A percentile compares a stretch with the other conserved stretches of the same genome.
These are phyloP conservation scores for Sporobolus alterniflorus DNA, from an alignment of 202 grass and related monocot species.

Conservation along the genomic window DNA sequence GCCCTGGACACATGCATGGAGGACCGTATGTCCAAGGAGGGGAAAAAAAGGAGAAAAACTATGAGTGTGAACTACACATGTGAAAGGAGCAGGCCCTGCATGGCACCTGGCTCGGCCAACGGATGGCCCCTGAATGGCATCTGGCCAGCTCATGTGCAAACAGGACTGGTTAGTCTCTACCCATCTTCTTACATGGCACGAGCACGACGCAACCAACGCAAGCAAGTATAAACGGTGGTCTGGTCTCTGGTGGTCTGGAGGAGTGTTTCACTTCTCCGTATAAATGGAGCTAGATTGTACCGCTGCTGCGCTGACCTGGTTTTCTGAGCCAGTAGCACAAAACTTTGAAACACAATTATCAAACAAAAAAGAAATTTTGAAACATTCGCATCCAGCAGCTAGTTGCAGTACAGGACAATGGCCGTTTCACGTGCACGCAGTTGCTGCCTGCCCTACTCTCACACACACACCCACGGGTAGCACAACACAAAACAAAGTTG, in stretches of 20 bases:
- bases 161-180: neutral
- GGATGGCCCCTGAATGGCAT: conserved; percentile 36
- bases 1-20: conserved; percentile 25
- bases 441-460: neutral
- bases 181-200: neutral
- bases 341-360: too few relatives aligned
- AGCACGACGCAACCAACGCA: conserved; percentile 7
- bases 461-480: conserved; percentile 40
- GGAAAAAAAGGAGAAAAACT: conserved; percentile 29
- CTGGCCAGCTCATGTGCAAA: conserved; percentile 45
- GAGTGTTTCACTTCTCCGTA: neutral
- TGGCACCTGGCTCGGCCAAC: conserved; percentile 42
- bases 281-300: conserved; percentile 2
- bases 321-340: conserved; percentile 6
- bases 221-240: neutral
- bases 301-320: neutral
- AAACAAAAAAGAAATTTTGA: neutral
- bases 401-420: conserved; percentile 25
- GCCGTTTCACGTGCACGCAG: conserved; percentile 37
- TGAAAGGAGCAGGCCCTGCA: neutral
- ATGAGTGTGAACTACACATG: conserved; percentile 25
- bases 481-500: conserved; percentile 44
- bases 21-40: conserved; percentile 26
- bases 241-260: neutral
- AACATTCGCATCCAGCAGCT: conserved; percentile 19